Evolutionary conservation across 2,329 filamentous ascomycete species (phyloP).

Genomic region (Aureobasidium melanogenum): DNA sequence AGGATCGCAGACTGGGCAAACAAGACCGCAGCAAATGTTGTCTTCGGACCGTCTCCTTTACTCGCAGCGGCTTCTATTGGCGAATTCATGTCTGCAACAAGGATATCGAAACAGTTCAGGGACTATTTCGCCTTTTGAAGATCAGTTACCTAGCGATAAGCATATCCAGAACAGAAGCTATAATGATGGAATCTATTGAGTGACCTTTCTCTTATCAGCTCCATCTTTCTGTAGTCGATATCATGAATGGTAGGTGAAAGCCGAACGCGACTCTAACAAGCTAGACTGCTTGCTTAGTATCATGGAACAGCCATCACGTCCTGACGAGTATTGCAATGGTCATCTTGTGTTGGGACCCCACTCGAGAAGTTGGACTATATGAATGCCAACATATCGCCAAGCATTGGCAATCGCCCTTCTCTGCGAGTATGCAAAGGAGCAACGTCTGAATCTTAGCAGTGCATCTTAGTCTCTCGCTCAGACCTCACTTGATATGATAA

Average conservation of each 20-base stretch:
- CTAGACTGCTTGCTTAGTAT: neutral
- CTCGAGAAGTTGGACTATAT: neutral
- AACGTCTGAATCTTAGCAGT: neutral
- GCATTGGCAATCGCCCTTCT: neutral
- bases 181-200: neutral
- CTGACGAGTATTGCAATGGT: neutral
- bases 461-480: neutral
- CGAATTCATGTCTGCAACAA: neutral
- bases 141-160: neutral
- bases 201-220: neutral
- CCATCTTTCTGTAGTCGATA: neutral
- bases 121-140: neutral
- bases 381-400: neutral
- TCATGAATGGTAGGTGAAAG: neutral
- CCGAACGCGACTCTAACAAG: neutral
- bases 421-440: neutral
- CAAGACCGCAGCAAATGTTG: neutral
- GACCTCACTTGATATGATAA: neutral
- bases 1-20: neutral
- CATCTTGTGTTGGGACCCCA: neutral
- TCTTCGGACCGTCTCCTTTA: neutral
- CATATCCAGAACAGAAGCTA: neutral
- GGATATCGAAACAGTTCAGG: neutral
- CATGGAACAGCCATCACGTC: neutral
- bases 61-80: neutral